phyloP scores from a whole-genome alignment of 2,329 filamentous ascomycete genomes.

The Stagonosporopsis rhizophila region DNA sequence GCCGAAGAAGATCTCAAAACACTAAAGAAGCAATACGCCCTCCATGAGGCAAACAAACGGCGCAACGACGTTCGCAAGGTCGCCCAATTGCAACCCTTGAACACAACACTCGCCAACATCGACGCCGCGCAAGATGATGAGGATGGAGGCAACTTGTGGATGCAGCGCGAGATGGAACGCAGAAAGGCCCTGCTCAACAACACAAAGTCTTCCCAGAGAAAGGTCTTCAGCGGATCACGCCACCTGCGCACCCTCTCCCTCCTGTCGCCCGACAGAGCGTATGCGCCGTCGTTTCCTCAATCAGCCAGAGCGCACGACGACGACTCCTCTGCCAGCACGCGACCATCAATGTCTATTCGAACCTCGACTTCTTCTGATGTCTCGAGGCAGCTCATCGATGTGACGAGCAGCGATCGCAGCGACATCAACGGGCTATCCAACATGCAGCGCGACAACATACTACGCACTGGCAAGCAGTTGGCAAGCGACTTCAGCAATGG shows the following conservation, averaged over 20 bases:
- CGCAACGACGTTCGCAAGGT: constrained; percentile 66
- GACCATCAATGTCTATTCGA: constrained; percentile 24
- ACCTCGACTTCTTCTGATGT: constrained; percentile 45
- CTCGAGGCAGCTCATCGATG: constrained; percentile 35
- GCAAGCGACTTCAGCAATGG: constrained; percentile 89
- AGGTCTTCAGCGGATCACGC: constrained; percentile 68
- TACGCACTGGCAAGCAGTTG: constrained; percentile 71
- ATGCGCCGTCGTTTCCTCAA: constrained; percentile 48
- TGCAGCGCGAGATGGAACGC: constrained; percentile 72
- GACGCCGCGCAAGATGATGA: constrained; percentile 47
- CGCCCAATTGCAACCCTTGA: constrained; percentile 64
- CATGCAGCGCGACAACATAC: constrained; percentile 47
- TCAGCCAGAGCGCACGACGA: constrained; percentile 48
- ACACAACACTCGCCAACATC: constrained; percentile 48
- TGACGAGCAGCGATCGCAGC: constrained; percentile 38
- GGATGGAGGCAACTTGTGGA: constrained; percentile 53
- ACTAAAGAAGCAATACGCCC: constrained; percentile 84
- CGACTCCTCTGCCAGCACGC: constrained; percentile 23
- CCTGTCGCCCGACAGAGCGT: constrained; percentile 68
- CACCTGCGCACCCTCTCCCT: constrained; percentile 77
- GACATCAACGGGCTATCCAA: constrained; percentile 40
- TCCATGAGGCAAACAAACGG: constrained; percentile 79
- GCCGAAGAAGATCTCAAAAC: constrained; percentile 78
- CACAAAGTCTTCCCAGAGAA: constrained; percentile 58
- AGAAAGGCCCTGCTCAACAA: constrained; percentile 70